A percentile compares a stretch with the other conserved stretches of the same genome.
Evolutionary conservation across 257 asterid species (phyloP).

Genomic region (Nyctanthes arbortristis): DNA sequence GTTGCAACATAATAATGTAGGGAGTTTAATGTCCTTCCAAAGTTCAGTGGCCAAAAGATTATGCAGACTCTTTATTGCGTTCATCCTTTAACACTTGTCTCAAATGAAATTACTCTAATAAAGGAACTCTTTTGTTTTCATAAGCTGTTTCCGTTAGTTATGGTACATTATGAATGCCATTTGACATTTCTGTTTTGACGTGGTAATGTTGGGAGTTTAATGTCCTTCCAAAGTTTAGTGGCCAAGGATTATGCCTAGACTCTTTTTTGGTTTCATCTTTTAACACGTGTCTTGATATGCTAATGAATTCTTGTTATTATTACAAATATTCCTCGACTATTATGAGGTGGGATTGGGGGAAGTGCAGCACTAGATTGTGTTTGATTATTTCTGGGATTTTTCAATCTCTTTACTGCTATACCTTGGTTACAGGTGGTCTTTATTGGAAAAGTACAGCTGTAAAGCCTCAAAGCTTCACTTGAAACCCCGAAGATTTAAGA

Average conservation of each 20-base stretch:
- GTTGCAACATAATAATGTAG: neutral
- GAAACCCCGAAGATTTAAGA: slow-evolving; percentile 97
- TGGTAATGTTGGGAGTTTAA: neutral
- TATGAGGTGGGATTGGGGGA: too few species aligned
- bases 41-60: neutral
- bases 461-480: slow-evolving; percentile 98
- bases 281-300: neutral
- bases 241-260: neutral
- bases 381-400: slow-evolving; percentile 6
- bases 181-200: neutral
- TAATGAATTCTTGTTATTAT: neutral
- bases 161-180: neutral
- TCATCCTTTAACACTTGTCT: neutral
- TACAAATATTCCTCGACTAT: too few species aligned
- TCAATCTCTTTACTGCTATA: slow-evolving; percentile 19
- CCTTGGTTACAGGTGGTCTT: slow-evolving; percentile 82
- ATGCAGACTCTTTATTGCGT: neutral
- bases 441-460: slow-evolving; percentile 96
- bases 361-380: too few species aligned
- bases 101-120: neutral
- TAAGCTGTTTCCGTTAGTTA: neutral
- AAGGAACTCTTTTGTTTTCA: neutral
- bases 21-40: neutral
- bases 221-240: neutral
- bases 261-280: neutral